Base-by-base conservation (phyloP, 495 filamentous ascomycete genomes). In the Neurospora pannonica region DNA sequence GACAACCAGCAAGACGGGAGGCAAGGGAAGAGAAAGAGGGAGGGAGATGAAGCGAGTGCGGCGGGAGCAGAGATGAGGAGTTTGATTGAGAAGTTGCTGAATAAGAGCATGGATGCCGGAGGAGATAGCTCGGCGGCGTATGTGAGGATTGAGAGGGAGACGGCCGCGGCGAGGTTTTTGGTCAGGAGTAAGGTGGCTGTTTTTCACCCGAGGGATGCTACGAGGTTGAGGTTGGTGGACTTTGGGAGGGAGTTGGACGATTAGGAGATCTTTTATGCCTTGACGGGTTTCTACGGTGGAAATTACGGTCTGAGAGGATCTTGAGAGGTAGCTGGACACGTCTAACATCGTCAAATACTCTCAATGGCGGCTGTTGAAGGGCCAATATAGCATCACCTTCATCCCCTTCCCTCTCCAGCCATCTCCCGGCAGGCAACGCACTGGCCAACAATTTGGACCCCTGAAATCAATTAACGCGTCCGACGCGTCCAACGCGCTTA, bases 201-300 rank as follows among this genome's bases (percentile, higher is more conserved):
- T 76, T 96, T 96, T 75, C 92, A 97, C 82, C 93, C 94, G 2
- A 90, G 88, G 74, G 93, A 97, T 83, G 92, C 94, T 0, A 87
- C 86, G 71, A 89, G 87, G 78, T 77, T 97, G 75, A 89, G 92
- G 60, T 83, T 97, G 70, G 88, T 97, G 74, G 93, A 97, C 82
- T 97, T 97, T 85, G 93, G 92, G 11, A 88, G 91, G 73, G 90
- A 92, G 69, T 77, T 97, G 54, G 90, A 92, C 73, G 89, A 91
- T 73, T 92, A 81, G 36, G n/a, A n/a, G n/a, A n/a, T n/a, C n/a
- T n/a, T n/a, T n/a, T n/a, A n/a, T n/a, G n/a, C n/a, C n/a, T n/a
- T n/a, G n/a, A n/a, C n/a, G n/a, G n/a, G n/a, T n/a, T n/a, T n/a
- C n/a, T n/a, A n/a, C n/a, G n/a, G n/a, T n/a, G n/a, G n/a, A n/a